Percentiles rank a stretch among this genome's conserved stretches.
Conservation (phyloP, 2,329 filamentous ascomycete species). For the Paramyrothecium sp. region DNA sequence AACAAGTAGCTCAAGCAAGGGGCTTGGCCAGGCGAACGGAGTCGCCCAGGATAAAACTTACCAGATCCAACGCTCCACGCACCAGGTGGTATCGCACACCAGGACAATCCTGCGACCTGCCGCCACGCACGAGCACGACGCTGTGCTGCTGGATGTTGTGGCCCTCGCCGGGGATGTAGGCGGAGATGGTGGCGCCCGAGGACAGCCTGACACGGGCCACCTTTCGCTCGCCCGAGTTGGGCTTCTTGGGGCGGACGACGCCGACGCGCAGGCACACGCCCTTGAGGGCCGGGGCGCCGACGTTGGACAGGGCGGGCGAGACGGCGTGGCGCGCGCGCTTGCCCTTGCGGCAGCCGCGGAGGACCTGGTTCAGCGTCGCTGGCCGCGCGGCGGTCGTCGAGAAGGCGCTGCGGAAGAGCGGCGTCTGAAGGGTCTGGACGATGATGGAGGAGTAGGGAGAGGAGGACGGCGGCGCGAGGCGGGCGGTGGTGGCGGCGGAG, state of each 20-base stretch:
- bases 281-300: slow-evolving; percentile 78
- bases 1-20: background rate
- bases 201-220: slow-evolving; percentile 88
- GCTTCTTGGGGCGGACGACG: slow-evolving; percentile 95
- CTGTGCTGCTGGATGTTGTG: slow-evolving; percentile 99
- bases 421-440: slow-evolving; percentile 13
- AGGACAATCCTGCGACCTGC: slow-evolving; percentile 93
- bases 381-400: slow-evolving; percentile 54
- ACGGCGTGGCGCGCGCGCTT: slow-evolving; percentile 82
- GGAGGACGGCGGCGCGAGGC: slow-evolving; percentile 12
- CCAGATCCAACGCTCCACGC: slow-evolving; percentile 87
- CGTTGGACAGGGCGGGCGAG: slow-evolving; percentile 76
- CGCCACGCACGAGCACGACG: slow-evolving; percentile 92
- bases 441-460: slow-evolving; percentile 29
- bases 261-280: slow-evolving; percentile 95
- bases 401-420: slow-evolving; percentile 41
- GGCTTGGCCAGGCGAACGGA: background rate
- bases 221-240: slow-evolving; percentile 96
- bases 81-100: slow-evolving; percentile 97
- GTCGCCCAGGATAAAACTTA: slow-evolving; percentile 46
- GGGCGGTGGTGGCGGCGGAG: slow-evolving; percentile 11
- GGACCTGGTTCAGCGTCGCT: slow-evolving; percentile 73
- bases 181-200: slow-evolving; percentile 82
- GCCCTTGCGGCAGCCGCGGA: slow-evolving; percentile 72
- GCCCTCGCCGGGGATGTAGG: slow-evolving; percentile 95